Base-by-base conservation (phyloP, 495 filamentous ascomycete species). In the Hyaloscypha variabilis region DNA sequence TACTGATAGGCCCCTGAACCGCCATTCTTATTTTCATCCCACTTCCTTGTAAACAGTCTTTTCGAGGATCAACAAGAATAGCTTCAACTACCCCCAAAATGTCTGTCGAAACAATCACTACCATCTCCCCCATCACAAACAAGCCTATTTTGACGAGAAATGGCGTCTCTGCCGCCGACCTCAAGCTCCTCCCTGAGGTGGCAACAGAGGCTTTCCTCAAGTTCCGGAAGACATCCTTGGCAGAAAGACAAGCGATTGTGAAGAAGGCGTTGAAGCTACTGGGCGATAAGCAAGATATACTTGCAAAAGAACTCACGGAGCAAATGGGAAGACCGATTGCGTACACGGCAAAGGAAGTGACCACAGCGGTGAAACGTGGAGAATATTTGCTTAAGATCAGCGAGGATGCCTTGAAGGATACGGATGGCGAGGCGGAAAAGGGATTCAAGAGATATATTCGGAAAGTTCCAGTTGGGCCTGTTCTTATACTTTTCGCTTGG, bases 241-340 rank as follows among this genome's bases (percentile, higher is more conserved):
- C 79, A 34, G 79, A 90, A 42, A 85, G 94, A 28, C 88, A 96
- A 71, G 82, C 82, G 53, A 92, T 96, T 63, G 87, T 97, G 67
- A 84, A 81, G 66, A 90, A 88, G 68, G 92, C 93, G 1, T 75
- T 97, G 17, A 77, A 85, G 52, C 74, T 92, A 10, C 80, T 97
- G 30, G 77, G 77, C 5, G 80, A 87, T 49, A 88, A 84, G 69
- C 81, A 91, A 70, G 90, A 97, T 89, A 89, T 87, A 26, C 77
- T 97, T n/a, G 92, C 88, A 4, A 82, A 80, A 63, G 93, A 96
- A 73, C 76, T 97, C 42, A 96, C 92, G 0, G 89, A 94, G 77
- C 92, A 97, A 78, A 97, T 97, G 94, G 94, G 94, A 59, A 84
- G 94, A 19, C 94, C 94, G 21, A 95, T 96, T 60, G 85, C 89